Base-by-base conservation (phyloP, 495 filamentous ascomycete species). In the Cercophora sp. region DNA sequence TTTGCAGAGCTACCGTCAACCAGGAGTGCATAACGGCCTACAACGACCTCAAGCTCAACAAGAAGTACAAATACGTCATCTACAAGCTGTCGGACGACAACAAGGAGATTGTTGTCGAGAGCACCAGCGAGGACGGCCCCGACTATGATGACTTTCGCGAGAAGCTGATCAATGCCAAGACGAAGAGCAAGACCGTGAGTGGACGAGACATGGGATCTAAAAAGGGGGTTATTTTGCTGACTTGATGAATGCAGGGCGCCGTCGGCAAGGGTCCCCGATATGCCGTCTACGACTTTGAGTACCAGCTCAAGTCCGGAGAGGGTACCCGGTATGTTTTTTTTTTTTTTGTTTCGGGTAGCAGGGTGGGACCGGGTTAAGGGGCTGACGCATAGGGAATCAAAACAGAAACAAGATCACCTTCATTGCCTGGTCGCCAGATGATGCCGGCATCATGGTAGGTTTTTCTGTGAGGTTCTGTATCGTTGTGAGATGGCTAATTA, bases 71-170 rank as follows among this genome's bases (percentile, higher is more conserved):
- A 77, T 98, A 83, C 77, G 86, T 98, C 76, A 87, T 98, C 83
- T 97, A 84, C 87, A 96, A 96, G 80, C 85, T 98, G 65, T 81
- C 86, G 58, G 89, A 95, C 72, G 83, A 96, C 81, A 87, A 87
- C 84, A 93, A 87, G 72, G 70, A 86, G 62, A 91, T 96, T 66
- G 86, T 87, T 37, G 81, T 96, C 61, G 88, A 94, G 59, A 78
- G 82, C 54, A 83, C 84, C 50, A 75, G 76, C 40, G 75, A 79
- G 22, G 69, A 78, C 37, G 51, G 48, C 58, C 66, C 66, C 18
- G 77, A 84, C 62, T 91, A 86, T 75, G 86, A 91, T 35, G 72
- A 66, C 52, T 95, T 96, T 81, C 87, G 87, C 59, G 72, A 83
- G 64, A 87, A 86, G 80, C 84, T 96, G 51, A 67, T 86, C 55